Conservation (phyloP, 2,329 filamentous ascomycete genomes). For the Microcera coccophila region DNA sequence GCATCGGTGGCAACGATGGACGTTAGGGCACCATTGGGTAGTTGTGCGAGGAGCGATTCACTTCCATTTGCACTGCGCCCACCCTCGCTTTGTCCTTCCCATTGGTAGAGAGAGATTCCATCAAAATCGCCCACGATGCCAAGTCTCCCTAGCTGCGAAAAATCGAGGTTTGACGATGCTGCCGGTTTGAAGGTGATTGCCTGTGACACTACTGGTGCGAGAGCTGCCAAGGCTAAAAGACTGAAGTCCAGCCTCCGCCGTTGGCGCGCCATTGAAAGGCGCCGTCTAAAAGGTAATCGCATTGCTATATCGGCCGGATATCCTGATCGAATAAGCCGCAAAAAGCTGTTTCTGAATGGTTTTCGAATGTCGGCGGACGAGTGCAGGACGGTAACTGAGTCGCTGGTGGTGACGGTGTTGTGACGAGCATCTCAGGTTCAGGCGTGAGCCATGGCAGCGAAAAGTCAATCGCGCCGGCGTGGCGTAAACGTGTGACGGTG, state of each 20-base stretch:
- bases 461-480: conserved; percentile 15
- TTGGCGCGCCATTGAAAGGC: conserved; percentile 38
- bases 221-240: conserved; percentile 39
- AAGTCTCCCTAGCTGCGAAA: conserved; percentile 73
- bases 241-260: conserved; percentile 26
- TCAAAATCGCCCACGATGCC: conserved; percentile 86
- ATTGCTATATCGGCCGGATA: conserved; percentile 38
- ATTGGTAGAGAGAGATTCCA: conserved; percentile 86
- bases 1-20: conserved; percentile 74
- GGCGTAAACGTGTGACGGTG: conserved; percentile 7
- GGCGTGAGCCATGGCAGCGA: conserved; percentile 27
- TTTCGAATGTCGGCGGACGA: too few relatives aligned
- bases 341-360: too few relatives aligned
- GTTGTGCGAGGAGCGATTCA: conserved; percentile 72
- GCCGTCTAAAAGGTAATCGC: conserved; percentile 45
- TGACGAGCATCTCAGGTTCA: conserved; percentile 29
- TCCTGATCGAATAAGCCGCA: conserved; percentile 11
- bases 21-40: conserved; percentile 81
- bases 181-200: conserved; percentile 59
- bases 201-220: conserved; percentile 41
- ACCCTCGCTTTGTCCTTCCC: conserved; percentile 70
- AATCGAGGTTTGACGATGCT: conserved; percentile 70
- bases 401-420: conserved; percentile 14
- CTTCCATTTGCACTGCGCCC: conserved; percentile 69
- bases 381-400: conserved; percentile 11